phyloP scores from a whole-genome alignment of 306 rosid genomes.

The Abrus precatorius region DNA sequence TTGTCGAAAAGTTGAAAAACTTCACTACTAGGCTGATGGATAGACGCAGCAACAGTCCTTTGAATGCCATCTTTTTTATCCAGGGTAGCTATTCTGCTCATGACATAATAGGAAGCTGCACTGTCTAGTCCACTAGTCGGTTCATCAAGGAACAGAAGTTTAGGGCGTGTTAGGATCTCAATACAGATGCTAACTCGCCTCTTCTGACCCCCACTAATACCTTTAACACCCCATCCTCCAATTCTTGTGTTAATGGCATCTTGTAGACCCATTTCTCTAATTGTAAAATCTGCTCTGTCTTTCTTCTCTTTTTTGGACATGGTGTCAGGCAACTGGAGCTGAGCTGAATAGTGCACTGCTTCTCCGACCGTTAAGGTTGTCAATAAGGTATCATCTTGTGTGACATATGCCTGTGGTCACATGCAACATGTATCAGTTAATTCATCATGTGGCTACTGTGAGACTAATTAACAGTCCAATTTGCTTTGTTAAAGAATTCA shows the following conservation, averaged over 20 bases:
- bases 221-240: constrained; percentile 62
- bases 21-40: constrained; percentile 79
- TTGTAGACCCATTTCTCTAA: constrained; percentile 63
- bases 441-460: not conserved
- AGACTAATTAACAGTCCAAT: not conserved
- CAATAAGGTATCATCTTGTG: constrained; percentile 58
- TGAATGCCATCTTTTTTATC: constrained; percentile 47
- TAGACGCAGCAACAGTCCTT: constrained; percentile 68
- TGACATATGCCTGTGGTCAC: constrained; percentile 52
- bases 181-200: constrained; percentile 60
- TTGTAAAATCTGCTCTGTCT: constrained; percentile 57
- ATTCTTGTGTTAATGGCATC: constrained; percentile 59
- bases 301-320: constrained; percentile 57
- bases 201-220: constrained; percentile 64
- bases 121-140: constrained; percentile 78
- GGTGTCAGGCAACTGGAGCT: constrained; percentile 58
- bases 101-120: constrained; percentile 81
- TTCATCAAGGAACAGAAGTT: constrained; percentile 63
- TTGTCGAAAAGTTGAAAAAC: constrained; percentile 73
- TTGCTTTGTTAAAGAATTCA: not conserved
- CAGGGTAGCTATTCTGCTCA: constrained; percentile 65
- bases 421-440: not conserved
- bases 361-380: constrained; percentile 58
- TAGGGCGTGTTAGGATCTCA: constrained; percentile 60
- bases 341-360: constrained; percentile 62